Percentiles rank a stretch among this genome's conserved stretches.
These are phyloP conservation scores for Camellia oleifera DNA, from an alignment of 179 eudicot genomes.

Conservation along the genomic window DNA sequence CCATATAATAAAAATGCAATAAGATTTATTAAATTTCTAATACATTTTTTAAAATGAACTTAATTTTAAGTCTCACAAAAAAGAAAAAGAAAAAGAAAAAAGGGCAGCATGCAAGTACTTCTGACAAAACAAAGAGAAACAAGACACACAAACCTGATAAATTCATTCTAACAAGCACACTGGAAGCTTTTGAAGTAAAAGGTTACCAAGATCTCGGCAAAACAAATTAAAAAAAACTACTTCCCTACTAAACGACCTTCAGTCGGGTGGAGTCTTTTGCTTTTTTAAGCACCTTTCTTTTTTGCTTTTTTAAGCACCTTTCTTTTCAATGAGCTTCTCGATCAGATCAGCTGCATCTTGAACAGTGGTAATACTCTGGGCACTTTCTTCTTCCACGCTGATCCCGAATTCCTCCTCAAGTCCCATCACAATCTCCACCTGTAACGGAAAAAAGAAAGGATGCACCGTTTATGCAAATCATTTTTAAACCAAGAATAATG, in stretches of 20 bases:
- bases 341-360: slow-evolving; percentile 32
- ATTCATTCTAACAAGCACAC: slow-evolving; percentile 4
- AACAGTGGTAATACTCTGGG: slow-evolving; percentile 28
- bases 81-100: background rate
- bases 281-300: no score
- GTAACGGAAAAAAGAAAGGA: background rate
- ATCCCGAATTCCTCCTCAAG: slow-evolving; percentile 30
- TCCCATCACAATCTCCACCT: slow-evolving; percentile 40
- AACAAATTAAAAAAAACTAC: background rate
- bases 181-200: background rate
- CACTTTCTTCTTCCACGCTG: slow-evolving; percentile 34
- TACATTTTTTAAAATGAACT: slow-evolving; percentile 1
- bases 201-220: background rate
- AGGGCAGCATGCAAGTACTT: background rate
- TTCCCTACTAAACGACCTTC: background rate
- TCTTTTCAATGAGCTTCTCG: slow-evolving; percentile 21
- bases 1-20: background rate
- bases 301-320: slow-evolving; percentile 5
- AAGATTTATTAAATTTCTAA: background rate
- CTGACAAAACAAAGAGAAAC: background rate
- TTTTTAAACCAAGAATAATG: background rate
- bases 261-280: no score
- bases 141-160: background rate
- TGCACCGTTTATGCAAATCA: background rate
- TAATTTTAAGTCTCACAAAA: background rate